Percentiles rank a stretch among this genome's conserved stretches.
Conservation (phyloP, 2,329 filamentous ascomycete genomes). For the Ceratocystis albifundus region DNA sequence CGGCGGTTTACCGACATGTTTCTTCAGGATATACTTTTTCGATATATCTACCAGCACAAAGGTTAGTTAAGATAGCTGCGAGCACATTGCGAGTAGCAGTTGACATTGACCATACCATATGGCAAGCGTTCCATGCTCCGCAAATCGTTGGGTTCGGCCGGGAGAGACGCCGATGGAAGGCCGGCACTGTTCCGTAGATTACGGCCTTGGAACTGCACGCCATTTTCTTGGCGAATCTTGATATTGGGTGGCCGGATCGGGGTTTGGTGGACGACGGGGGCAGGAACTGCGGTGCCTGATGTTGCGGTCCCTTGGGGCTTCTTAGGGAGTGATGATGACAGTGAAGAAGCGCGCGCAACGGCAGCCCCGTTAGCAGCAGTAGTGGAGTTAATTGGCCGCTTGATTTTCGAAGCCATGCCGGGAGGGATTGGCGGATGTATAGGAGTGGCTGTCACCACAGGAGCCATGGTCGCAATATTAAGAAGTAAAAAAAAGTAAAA, state of each 20-base stretch:
- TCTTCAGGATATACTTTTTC: conserved; percentile 68
- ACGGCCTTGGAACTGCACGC: conserved; percentile 35
- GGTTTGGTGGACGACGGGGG: conserved; percentile 10
- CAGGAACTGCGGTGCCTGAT: conserved; percentile 33
- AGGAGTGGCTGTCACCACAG: conserved; percentile 42
- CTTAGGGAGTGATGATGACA: conserved; percentile 46
- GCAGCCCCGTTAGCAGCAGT: conserved; percentile 50
- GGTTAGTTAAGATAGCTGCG: conserved; percentile 25
- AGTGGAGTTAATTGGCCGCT: conserved; percentile 51
- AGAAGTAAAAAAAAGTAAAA: neutral
- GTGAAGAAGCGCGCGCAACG: conserved; percentile 49
- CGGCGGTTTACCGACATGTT: conserved; percentile 61
- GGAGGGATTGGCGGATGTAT: conserved; percentile 29
- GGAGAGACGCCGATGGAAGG: conserved; percentile 39
- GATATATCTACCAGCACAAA: conserved; percentile 49
- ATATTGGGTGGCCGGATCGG: conserved; percentile 21
- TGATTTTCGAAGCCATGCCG: conserved; percentile 44
- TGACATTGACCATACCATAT: conserved; percentile 35
- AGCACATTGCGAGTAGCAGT: neutral
- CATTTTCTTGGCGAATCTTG: conserved; percentile 34
- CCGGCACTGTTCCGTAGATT: conserved; percentile 42
- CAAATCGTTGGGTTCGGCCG: conserved; percentile 33
- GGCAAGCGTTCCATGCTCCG: conserved; percentile 39
- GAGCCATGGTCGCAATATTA: conserved; percentile 37
- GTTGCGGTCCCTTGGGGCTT: conserved; percentile 38